Percentiles rank a stretch among this genome's conserved stretches.
Conservation (phyloP, 495 filamentous ascomycete species). For the Trichocladium antarcticum region DNA sequence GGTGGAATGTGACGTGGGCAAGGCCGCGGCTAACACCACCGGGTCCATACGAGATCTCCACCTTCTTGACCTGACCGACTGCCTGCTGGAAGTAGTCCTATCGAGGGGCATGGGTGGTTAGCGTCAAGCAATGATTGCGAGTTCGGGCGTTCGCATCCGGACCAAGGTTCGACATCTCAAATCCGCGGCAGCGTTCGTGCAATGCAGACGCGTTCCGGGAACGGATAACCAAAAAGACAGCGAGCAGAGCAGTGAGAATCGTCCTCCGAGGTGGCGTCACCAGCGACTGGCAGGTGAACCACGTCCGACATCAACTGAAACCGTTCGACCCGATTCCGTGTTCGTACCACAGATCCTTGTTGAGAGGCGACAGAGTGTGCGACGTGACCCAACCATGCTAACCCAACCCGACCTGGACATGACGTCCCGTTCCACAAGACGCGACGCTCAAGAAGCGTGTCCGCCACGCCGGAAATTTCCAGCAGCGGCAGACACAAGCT, state of each 20-base stretch:
- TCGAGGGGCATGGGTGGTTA: constrained; percentile 31
- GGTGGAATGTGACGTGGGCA: constrained; percentile 57
- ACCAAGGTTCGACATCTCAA: constrained; percentile 13
- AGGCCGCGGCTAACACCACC: constrained; percentile 84
- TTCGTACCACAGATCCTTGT: constrained; percentile 2
- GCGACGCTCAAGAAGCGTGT: not conserved
- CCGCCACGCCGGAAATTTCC: not conserved
- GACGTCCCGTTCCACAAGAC: not conserved
- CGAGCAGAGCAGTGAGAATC: constrained; percentile 31
- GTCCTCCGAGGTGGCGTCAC: constrained; percentile 10
- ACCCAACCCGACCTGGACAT: constrained; percentile 5
- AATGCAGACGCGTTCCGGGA: not conserved
- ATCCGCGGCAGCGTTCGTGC: constrained; percentile 6
- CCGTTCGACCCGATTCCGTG: constrained; percentile 12
- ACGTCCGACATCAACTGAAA: constrained; percentile 11
- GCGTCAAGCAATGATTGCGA: constrained; percentile 19
- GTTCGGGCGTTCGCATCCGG: constrained; percentile 12
- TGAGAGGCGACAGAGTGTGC: constrained; percentile 8
- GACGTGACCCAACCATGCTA: constrained; percentile 4
- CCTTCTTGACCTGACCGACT: constrained; percentile 79
- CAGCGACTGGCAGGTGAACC: constrained; percentile 23
- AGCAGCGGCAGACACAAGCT: constrained; percentile 1
- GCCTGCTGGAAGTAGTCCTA: constrained; percentile 95
- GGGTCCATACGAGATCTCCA: constrained; percentile 81
- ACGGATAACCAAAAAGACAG: constrained; percentile 13